Percentiles rank a stretch among this genome's conserved stretches.
Conservation (phyloP, 495 filamentous ascomycete species). For the Xylaria castorea region DNA sequence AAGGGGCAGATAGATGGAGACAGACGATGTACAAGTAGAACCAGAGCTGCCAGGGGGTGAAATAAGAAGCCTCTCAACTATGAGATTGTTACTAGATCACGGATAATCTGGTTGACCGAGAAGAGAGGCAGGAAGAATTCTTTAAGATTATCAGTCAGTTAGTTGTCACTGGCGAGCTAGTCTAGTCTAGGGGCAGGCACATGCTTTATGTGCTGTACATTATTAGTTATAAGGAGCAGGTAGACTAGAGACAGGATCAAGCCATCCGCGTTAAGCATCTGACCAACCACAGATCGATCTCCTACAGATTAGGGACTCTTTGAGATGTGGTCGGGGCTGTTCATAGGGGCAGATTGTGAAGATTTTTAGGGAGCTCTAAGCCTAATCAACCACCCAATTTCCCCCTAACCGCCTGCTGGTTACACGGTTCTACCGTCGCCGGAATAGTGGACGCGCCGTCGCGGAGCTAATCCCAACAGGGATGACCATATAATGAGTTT, state of each 20-base stretch:
- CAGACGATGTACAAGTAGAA: slow-evolving; percentile 14
- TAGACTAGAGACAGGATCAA: slow-evolving; percentile 1
- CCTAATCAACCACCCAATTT: slow-evolving; percentile 23
- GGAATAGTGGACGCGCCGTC: neutral
- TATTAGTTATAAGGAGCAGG: neutral
- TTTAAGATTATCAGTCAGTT: slow-evolving; percentile 7
- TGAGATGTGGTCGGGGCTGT: neutral
- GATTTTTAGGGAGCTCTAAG: slow-evolving; percentile 21
- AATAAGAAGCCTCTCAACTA: slow-evolving; percentile 9
- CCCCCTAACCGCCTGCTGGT: slow-evolving; percentile 1
- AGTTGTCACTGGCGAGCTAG: neutral
- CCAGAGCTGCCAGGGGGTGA: neutral
- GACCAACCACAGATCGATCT: slow-evolving; percentile 13
- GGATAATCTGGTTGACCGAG: slow-evolving; percentile 1
- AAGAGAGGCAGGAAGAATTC: slow-evolving; percentile 7
- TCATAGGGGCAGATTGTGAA: neutral
- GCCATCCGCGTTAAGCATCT: neutral
- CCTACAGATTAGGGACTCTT: neutral
- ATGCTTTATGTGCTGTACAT: slow-evolving; percentile 11
- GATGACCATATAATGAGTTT: neutral
- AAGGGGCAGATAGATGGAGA: neutral
- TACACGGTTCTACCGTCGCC: neutral
- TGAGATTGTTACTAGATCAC: neutral
- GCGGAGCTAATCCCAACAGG: neutral
- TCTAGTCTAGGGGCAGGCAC: neutral